phyloP scores from a whole-genome alignment of 306 rosid genomes.

The Acacia crassicarpa region DNA sequence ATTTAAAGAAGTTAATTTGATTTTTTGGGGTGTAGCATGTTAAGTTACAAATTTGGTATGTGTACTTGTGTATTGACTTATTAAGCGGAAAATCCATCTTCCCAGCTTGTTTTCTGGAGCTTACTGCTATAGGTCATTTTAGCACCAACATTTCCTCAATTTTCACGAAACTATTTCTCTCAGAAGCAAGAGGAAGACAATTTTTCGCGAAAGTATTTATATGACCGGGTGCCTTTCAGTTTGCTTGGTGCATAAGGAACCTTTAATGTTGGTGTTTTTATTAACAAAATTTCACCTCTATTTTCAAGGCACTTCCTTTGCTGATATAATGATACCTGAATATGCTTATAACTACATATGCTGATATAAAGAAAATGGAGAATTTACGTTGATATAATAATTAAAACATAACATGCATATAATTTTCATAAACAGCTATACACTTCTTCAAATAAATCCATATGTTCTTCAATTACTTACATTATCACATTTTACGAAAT shows the following conservation, averaged over 20 bases:
- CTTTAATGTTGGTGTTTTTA: neutral
- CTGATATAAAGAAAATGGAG: neutral
- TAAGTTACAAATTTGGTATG: neutral
- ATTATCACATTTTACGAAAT: constrained; percentile 17
- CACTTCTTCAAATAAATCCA: neutral
- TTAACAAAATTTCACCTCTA: neutral
- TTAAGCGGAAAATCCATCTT: neutral
- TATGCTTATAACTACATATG: neutral
- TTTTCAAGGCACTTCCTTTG: neutral
- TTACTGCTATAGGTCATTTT: neutral
- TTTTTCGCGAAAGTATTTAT: neutral
- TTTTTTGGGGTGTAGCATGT: neutral
- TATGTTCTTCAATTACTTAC: too few species aligned
- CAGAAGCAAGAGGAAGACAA: neutral
- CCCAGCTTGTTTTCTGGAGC: neutral
- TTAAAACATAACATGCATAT: neutral
- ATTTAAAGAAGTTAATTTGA: neutral
- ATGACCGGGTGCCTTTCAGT: neutral
- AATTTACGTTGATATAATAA: neutral
- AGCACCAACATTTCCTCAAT: neutral
- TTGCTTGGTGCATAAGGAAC: constrained; percentile 4
- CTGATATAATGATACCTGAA: neutral
- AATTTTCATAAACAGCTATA: too few species aligned
- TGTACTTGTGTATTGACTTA: neutral
- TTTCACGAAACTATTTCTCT: neutral